These are phyloP conservation scores for Rhinocladiella similis DNA, from an alignment of 2,329 filamentous ascomycete species.

Conservation along the genomic window DNA sequence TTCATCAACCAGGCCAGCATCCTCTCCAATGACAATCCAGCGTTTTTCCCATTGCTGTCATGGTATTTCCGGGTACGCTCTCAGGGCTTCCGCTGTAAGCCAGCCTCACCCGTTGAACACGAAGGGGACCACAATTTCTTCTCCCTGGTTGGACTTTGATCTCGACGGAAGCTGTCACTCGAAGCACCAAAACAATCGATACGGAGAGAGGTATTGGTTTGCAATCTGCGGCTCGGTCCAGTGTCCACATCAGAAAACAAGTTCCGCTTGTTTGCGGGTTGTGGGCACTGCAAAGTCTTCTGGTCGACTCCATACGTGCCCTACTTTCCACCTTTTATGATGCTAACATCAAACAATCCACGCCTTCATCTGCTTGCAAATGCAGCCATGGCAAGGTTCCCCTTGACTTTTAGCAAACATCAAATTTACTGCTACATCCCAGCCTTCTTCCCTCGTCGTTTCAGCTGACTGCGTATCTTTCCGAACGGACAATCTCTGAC, in stretches of 20 bases:
- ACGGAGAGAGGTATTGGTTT: background rate
- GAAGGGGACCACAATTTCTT: background rate
- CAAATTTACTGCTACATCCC: background rate
- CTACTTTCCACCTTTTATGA: background rate
- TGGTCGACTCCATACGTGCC: background rate
- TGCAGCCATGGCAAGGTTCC: background rate
- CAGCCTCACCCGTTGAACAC: background rate
- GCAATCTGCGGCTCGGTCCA: conserved; percentile 1
- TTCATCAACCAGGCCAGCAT: background rate
- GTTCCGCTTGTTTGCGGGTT: background rate
- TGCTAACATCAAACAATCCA: background rate
- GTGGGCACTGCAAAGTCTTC: background rate
- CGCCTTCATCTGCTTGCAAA: background rate
- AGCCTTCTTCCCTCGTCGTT: background rate
- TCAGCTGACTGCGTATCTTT: background rate
- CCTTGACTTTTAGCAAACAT: background rate
- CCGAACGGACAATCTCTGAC: background rate
- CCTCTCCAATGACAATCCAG: background rate
- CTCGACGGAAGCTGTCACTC: background rate
- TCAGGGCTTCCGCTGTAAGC: background rate
- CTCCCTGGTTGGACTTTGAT: background rate
- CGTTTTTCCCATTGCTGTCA: background rate
- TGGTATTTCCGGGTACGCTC: background rate
- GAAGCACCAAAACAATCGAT: background rate
- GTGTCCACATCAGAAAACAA: too few species aligned